Conservation (phyloP, 2,329 filamentous ascomycete genomes). For the Pestalotiopsis sp. region DNA sequence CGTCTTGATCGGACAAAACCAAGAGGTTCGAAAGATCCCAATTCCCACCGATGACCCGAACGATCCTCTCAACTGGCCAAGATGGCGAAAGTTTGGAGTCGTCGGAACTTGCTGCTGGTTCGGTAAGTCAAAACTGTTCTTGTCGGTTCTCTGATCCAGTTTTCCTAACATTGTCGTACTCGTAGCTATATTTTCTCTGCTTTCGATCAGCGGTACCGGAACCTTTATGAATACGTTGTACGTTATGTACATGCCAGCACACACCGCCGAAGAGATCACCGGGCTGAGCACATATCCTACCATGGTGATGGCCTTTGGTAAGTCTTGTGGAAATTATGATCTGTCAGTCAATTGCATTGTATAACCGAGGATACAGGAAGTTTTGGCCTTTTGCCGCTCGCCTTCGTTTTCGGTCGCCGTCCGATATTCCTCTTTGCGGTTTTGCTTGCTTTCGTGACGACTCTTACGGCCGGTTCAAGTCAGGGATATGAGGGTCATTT, state of each 20-base stretch:
- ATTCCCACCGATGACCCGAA: slow-evolving; percentile 24
- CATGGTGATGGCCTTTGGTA: slow-evolving; percentile 15
- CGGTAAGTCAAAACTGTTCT: slow-evolving; percentile 13
- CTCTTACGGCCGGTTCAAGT: slow-evolving; percentile 36
- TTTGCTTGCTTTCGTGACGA: slow-evolving; percentile 33
- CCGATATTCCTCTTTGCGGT: slow-evolving; percentile 36
- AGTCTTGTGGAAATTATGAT: slow-evolving; percentile 29
- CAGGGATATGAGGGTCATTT: slow-evolving; percentile 38
- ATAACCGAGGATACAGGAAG: slow-evolving; percentile 15
- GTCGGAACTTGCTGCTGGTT: slow-evolving; percentile 32
- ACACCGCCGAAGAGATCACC: slow-evolving; percentile 11
- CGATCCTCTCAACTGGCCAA: slow-evolving; percentile 28
- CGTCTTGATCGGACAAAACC: slow-evolving; percentile 15
- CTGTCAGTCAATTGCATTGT: neutral
- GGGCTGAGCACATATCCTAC: slow-evolving; percentile 13
- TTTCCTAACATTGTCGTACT: neutral
- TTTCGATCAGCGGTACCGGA: slow-evolving; percentile 15
- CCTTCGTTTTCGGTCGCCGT: slow-evolving; percentile 39
- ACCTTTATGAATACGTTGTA: slow-evolving; percentile 17
- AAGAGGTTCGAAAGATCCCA: slow-evolving; percentile 21
- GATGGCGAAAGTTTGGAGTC: slow-evolving; percentile 26
- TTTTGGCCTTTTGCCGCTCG: slow-evolving; percentile 41
- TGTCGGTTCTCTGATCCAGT: neutral
- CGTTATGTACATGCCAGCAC: slow-evolving; percentile 11
- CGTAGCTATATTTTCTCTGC: slow-evolving; percentile 14